Percentiles rank a stretch among this genome's conserved stretches.
Conservation (phyloP, 345 rosid genomes). For the Lumnitzera racemosa region DNA sequence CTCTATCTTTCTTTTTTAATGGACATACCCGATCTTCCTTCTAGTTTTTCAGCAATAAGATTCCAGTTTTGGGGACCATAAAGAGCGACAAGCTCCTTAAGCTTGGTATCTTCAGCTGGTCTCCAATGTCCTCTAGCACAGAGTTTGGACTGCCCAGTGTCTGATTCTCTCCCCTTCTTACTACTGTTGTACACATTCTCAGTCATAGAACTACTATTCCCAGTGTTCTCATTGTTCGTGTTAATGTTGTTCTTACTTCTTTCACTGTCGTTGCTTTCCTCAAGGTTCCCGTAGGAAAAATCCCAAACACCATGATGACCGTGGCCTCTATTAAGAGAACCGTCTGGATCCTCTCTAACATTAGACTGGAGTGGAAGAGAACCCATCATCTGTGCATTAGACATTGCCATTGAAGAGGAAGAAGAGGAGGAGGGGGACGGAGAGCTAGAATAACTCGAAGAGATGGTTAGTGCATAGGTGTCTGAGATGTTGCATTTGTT, state of each 20-base stretch:
- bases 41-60: slow-evolving; percentile 85
- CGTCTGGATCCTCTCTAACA: no score
- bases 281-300: no score
- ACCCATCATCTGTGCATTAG: no score
- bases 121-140: slow-evolving; percentile 98
- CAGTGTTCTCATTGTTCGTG: no score
- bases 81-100: slow-evolving; percentile 81
- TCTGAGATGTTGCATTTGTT: slow-evolving; percentile 18
- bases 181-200: slow-evolving; percentile 12
- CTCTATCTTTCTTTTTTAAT: not conserved
- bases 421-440: slow-evolving; percentile 8
- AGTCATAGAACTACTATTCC: not conserved
- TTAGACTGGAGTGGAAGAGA: no score
- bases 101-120: slow-evolving; percentile 88
- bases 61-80: slow-evolving; percentile 99
- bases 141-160: slow-evolving; percentile 53
- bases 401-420: not conserved
- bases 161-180: slow-evolving; percentile 33
- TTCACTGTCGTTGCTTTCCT: no score
- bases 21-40: slow-evolving; percentile 84
- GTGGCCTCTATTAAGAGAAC: no score
- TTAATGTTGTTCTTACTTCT: no score
- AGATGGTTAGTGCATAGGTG: slow-evolving; percentile 9
- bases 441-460: slow-evolving; percentile 4
- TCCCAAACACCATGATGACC: no score